A percentile compares a stretch with the other conserved stretches of the same genome.
These are phyloP conservation scores for Ophiostoma montium DNA, from an alignment of 2,329 filamentous ascomycete genomes.

Conservation along the genomic window DNA sequence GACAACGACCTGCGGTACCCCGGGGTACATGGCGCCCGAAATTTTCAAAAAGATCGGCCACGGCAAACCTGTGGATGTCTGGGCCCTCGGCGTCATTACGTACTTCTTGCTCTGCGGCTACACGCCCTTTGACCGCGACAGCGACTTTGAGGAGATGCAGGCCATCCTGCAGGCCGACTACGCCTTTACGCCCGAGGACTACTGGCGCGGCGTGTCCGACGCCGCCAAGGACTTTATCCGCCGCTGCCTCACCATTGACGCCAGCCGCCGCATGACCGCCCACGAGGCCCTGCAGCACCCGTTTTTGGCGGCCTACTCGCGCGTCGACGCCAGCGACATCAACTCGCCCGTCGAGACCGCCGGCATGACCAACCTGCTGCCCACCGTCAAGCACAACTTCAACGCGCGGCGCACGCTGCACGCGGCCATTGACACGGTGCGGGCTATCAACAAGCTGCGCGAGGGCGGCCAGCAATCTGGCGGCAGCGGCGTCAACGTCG, in stretches of 20 bases:
- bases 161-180: constrained; percentile 95
- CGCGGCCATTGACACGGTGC: constrained; percentile 56
- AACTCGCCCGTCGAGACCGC: constrained; percentile 18
- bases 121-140: constrained; percentile 94
- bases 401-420: constrained; percentile 55
- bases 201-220: constrained; percentile 87
- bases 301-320: constrained; percentile 34
- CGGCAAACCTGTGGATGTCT: constrained; percentile 94
- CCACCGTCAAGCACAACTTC: constrained; percentile 61
- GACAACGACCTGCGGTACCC: constrained; percentile 94
- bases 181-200: constrained; percentile 83
- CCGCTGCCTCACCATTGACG: constrained; percentile 81
- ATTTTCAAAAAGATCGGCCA: constrained; percentile 99
- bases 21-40: constrained; percentile 97
- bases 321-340: constrained; percentile 21
- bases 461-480: constrained; percentile 28
- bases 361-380: constrained; percentile 37
- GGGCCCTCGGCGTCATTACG: constrained; percentile 96
- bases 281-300: constrained; percentile 60
- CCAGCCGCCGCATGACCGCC: constrained; percentile 74
- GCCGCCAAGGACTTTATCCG: constrained; percentile 85
- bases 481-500: no score
- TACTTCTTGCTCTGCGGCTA: constrained; percentile 98
- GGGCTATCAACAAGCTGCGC: constrained; percentile 56
- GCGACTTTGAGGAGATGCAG: constrained; percentile 98